Conservation (phyloP, 495 filamentous ascomycete genomes). For the Annulohypoxylon nitens region DNA sequence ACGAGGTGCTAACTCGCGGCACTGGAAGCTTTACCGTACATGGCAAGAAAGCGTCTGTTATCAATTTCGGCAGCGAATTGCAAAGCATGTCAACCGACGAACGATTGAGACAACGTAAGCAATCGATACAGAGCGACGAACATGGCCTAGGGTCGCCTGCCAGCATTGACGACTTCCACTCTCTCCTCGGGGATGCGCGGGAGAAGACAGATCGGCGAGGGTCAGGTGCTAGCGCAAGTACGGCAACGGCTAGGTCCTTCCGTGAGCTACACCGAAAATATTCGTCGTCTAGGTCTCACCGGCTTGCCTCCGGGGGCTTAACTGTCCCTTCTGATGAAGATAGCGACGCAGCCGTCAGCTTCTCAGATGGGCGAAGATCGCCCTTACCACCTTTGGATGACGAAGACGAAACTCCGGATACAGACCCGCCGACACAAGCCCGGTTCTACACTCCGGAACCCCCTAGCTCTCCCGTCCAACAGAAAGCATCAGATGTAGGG, state of each 20-base stretch:
- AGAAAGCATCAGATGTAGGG: constrained; percentile 30
- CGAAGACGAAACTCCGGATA: constrained; percentile 46
- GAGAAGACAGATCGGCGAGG: constrained; percentile 59
- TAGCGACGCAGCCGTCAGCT: constrained; percentile 67
- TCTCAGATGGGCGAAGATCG: constrained; percentile 67
- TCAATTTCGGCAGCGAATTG: constrained; percentile 94
- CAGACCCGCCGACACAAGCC: constrained; percentile 47
- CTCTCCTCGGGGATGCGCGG: constrained; percentile 51
- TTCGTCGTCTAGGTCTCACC: constrained; percentile 59
- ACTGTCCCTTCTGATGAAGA: constrained; percentile 66
- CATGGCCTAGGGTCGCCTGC: constrained; percentile 35
- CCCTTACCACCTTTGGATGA: constrained; percentile 66
- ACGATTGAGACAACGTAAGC: constrained; percentile 67
- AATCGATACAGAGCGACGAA: constrained; percentile 53
- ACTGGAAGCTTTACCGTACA: constrained; percentile 94
- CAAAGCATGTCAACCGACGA: constrained; percentile 84
- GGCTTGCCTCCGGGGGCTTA: constrained; percentile 49
- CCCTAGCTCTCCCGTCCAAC: constrained; percentile 51
- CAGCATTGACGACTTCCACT: constrained; percentile 53
- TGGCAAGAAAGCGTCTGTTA: constrained; percentile 96
- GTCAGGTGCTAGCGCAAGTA: constrained; percentile 67
- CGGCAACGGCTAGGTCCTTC: constrained; percentile 68
- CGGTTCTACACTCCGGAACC: constrained; percentile 62
- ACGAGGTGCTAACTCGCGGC: constrained; percentile 79
- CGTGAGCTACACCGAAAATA: constrained; percentile 66